Percentiles rank a stretch among this genome's conserved stretches.
phyloP scores from a whole-genome alignment of 2,329 filamentous ascomycete species.

The Fusarium sp. region DNA sequence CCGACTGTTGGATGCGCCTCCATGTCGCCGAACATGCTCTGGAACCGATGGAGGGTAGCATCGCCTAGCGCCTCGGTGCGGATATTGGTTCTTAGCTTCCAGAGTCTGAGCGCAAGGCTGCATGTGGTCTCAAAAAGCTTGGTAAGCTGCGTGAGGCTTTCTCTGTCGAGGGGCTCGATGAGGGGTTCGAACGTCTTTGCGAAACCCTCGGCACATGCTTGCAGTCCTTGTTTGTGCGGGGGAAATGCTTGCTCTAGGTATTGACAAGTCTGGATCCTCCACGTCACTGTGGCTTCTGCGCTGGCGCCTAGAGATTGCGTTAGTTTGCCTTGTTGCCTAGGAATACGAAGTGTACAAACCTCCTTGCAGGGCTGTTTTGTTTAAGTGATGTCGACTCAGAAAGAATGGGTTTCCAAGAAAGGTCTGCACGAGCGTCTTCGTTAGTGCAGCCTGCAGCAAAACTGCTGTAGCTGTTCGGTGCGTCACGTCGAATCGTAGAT shows the following conservation, averaged over 20 bases:
- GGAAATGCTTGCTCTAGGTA: neutral
- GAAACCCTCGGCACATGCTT: neutral
- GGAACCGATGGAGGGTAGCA: neutral
- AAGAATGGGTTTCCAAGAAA: neutral
- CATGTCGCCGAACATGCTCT: neutral
- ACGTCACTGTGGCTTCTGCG: neutral
- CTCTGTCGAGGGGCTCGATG: neutral
- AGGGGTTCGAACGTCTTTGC: neutral
- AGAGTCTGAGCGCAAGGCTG: neutral
- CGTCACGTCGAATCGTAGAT: neutral
- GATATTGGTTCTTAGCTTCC: neutral
- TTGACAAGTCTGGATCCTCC: neutral
- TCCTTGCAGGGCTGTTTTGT: neutral
- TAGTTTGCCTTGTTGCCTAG: neutral
- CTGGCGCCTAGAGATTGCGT: neutral
- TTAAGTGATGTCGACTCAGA: rapidly evolving
- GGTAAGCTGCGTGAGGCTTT: neutral
- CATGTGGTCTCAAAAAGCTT: neutral
- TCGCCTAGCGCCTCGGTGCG: neutral
- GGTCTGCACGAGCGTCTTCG: neutral
- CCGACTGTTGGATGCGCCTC: neutral
- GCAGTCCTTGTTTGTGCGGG: neutral
- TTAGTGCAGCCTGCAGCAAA: neutral
- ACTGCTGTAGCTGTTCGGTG: neutral
- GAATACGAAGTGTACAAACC: neutral